phyloP scores from a whole-genome alignment of 2,329 filamentous ascomycete species.

The Botrytis pseudocinerea region DNA sequence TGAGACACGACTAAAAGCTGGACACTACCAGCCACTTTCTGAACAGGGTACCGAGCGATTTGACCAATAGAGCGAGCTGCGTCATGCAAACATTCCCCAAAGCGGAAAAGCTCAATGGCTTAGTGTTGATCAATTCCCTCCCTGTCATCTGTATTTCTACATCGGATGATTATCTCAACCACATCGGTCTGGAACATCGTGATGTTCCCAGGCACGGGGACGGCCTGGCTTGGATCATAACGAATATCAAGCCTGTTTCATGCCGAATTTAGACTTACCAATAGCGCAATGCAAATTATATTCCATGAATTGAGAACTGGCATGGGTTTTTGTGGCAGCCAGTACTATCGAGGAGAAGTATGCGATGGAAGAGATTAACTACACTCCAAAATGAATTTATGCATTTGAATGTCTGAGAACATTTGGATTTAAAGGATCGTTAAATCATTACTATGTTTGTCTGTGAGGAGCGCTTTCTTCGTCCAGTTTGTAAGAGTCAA shows the following conservation, averaged over 20 bases:
- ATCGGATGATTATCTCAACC: not conserved
- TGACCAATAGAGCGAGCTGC: not conserved
- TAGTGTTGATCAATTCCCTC: not conserved
- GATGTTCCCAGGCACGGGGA: not conserved
- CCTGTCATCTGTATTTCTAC: not conserved
- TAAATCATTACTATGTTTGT: not conserved
- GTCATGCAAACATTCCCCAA: not conserved
- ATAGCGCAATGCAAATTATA: slow-evolving; percentile 1
- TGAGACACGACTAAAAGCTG: slow-evolving; percentile 10
- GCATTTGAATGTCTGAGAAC: not conserved
- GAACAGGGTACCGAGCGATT: not conserved
- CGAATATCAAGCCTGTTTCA: not conserved
- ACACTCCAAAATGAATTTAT: not conserved
- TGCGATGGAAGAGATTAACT: not conserved
- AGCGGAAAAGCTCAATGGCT: not conserved
- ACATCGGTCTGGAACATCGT: not conserved
- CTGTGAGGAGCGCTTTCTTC: not conserved
- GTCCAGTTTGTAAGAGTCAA: not conserved
- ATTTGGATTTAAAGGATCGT: not conserved
- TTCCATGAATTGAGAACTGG: not conserved
- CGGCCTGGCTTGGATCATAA: not conserved
- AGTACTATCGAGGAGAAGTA: not conserved
- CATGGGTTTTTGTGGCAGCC: not conserved
- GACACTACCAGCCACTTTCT: not conserved
- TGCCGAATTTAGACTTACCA: not conserved